Conservation (phyloP, 1,284 basidiomycete genomes). For the Polyporus tsugae region DNA sequence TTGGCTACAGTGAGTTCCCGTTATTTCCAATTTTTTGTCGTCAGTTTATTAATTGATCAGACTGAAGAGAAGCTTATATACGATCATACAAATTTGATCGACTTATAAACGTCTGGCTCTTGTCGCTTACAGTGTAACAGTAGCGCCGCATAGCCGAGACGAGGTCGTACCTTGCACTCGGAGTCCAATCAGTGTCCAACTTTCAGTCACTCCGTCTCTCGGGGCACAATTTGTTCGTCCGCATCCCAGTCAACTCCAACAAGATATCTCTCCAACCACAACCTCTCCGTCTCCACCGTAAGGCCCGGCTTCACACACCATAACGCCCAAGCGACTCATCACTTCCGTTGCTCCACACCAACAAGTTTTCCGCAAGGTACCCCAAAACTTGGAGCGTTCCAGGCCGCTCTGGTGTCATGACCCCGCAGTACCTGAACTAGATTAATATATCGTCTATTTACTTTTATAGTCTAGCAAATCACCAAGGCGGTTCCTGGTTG, state of each 20-base stretch:
- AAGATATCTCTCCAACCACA: too few relatives aligned
- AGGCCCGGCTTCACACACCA: too few relatives aligned
- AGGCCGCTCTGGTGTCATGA: not conserved
- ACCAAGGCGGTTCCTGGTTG: not conserved
- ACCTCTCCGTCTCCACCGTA: too few relatives aligned
- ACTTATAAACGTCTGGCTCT: too few relatives aligned
- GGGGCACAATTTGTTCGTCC: not conserved
- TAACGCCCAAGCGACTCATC: not conserved
- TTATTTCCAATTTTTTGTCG: too few relatives aligned
- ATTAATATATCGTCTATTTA: not conserved
- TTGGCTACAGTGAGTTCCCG: too few relatives aligned
- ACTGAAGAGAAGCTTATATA: too few relatives aligned
- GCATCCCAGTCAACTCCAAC: too few relatives aligned
- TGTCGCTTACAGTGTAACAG: too few relatives aligned
- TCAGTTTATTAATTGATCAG: too few relatives aligned
- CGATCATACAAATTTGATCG: too few relatives aligned
- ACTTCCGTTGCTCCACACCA: not conserved
- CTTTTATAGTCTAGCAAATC: not conserved
- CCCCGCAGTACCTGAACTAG: not conserved
- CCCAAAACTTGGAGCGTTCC: not conserved
- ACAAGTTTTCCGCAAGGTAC: not conserved
- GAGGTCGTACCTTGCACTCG: not conserved
- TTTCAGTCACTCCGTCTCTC: not conserved
- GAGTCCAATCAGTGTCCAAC: too few relatives aligned
- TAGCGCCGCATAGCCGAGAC: not conserved